Base-by-base conservation (phyloP, 2,329 filamentous ascomycete species). In the Neofusicoccum ribis region DNA sequence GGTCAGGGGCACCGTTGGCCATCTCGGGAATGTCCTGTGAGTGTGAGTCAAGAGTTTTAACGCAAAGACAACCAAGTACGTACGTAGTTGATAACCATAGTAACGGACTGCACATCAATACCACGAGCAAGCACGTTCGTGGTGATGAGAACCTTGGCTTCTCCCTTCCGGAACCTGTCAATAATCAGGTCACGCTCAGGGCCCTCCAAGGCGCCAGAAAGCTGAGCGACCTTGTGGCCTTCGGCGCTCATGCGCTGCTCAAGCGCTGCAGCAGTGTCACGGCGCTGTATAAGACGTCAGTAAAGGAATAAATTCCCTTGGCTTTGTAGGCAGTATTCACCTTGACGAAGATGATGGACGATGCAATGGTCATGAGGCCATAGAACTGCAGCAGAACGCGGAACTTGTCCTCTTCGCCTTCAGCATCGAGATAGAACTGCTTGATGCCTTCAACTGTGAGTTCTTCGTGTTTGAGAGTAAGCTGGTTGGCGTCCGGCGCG, bases 71-170 rank as follows among this genome's bases (percentile, higher is more conserved):
- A 6, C 8, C 9, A 14, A 68, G 71, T 68, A 75, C 81, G 69
- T 79, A 85, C 85, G 79, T 99, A 99, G 83, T 99, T 99, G 83
- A 99, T 93, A 63, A 99, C 95, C 89, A 99, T 95, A 9, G 93
- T 97, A 14, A 99, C 95, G 34, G 89, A 89, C 81, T 96, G 79
- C 76, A 98, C 82, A 74, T 99, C 95, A 72, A 99, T 98, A 76
- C 95, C 95, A 74, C 95, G 93, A 8, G 95, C 91, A 66, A 99
- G 86, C 43, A 99, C 93, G 74, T 99, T 99, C 71, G 95, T 99
- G 1, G 95, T 96, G 74, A 99, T 97, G 68, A 99, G 89, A 8
- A 99, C 95, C 82, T 99, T 99, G 73, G 92, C 92, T 66, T 89
- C 86, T 44, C 94, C 94, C 50, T 82, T 86, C 66, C 95, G 89